phyloP scores from a whole-genome alignment of 1,139 yeast species.

The Candida sojae region DNA sequence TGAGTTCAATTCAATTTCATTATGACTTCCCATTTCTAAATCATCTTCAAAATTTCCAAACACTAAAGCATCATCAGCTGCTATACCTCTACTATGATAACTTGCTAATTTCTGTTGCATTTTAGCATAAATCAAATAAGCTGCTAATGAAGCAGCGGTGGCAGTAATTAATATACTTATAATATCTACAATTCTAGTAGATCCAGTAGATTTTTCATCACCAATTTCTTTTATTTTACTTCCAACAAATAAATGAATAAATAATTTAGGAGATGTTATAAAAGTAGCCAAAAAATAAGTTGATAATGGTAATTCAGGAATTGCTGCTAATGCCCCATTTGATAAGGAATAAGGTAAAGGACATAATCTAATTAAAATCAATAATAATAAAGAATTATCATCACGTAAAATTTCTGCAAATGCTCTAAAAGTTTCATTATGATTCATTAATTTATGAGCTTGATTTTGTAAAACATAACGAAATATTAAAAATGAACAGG shows the following conservation, averaged over 20 bases:
- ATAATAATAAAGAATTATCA: slow-evolving; percentile 61
- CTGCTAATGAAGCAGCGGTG: slow-evolving; percentile 58
- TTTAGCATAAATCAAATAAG: slow-evolving; percentile 69
- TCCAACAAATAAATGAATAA: slow-evolving; percentile 81
- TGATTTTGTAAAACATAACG: slow-evolving; percentile 57
- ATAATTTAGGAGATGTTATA: slow-evolving; percentile 77
- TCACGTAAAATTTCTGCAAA: slow-evolving; percentile 70
- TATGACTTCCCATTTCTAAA: slow-evolving; percentile 22
- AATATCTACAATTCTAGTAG: slow-evolving; percentile 61
- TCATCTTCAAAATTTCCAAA: slow-evolving; percentile 47
- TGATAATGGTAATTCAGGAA: slow-evolving; percentile 66
- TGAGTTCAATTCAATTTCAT: slow-evolving; percentile 34
- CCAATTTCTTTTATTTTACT: slow-evolving; percentile 73
- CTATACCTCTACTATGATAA: slow-evolving; percentile 24
- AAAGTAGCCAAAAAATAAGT: slow-evolving; percentile 73
- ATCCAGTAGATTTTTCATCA: slow-evolving; percentile 48
- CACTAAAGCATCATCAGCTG: slow-evolving; percentile 33
- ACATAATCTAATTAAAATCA: slow-evolving; percentile 76
- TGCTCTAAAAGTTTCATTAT: slow-evolving; percentile 70
- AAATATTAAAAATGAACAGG: slow-evolving; percentile 68
- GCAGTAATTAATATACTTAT: slow-evolving; percentile 63
- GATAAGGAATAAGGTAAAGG: slow-evolving; percentile 93
- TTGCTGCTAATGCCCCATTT: slow-evolving; percentile 88
- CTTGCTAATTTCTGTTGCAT: slow-evolving; percentile 46
- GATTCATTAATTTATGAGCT: slow-evolving; percentile 50